Evolutionary conservation across 2,329 filamentous ascomycete species (phyloP).

Genomic region (Monilinia vaccinii-corymbosi): DNA sequence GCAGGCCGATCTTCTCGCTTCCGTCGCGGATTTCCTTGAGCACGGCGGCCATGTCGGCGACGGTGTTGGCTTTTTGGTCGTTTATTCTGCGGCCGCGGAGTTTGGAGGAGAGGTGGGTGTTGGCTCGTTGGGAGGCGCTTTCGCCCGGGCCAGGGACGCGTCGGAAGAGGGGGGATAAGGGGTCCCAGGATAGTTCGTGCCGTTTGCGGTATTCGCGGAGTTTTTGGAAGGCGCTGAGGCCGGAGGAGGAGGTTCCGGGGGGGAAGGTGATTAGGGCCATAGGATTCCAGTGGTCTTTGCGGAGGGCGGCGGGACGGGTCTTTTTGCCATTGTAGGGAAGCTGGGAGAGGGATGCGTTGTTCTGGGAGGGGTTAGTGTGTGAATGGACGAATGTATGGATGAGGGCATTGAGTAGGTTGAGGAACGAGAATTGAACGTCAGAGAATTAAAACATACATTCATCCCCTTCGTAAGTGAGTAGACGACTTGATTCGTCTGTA

Average conservation of each 20-base stretch:
- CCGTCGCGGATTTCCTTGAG: slow-evolving; percentile 4
- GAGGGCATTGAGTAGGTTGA: neutral
- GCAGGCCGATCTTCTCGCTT: slow-evolving; percentile 8
- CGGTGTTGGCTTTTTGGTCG: slow-evolving; percentile 50
- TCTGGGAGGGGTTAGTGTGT: slow-evolving; percentile 24
- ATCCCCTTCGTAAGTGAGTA: slow-evolving; percentile 32
- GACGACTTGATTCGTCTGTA: slow-evolving; percentile 33
- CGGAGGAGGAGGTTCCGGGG: slow-evolving; percentile 40
- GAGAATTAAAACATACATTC: slow-evolving; percentile 23
- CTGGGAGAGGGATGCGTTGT: slow-evolving; percentile 43
- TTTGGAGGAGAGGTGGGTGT: slow-evolving; percentile 9
- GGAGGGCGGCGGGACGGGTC: slow-evolving; percentile 50
- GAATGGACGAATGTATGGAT: no score
- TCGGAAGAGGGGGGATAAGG: neutral
- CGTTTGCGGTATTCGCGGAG: slow-evolving; percentile 54
- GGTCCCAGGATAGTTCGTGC: slow-evolving; percentile 53
- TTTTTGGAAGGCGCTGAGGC: slow-evolving; percentile 51
- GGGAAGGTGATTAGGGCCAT: slow-evolving; percentile 52
- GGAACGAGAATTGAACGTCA: neutral
- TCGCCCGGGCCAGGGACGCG: neutral
- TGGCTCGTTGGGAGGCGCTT: neutral
- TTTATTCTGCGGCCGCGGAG: slow-evolving; percentile 45
- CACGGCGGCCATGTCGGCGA: slow-evolving; percentile 52
- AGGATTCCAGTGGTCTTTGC: slow-evolving; percentile 59
- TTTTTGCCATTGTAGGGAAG: slow-evolving; percentile 61